Conservation (phyloP, 495 filamentous ascomycete genomes). For the Monascus purpureus region DNA sequence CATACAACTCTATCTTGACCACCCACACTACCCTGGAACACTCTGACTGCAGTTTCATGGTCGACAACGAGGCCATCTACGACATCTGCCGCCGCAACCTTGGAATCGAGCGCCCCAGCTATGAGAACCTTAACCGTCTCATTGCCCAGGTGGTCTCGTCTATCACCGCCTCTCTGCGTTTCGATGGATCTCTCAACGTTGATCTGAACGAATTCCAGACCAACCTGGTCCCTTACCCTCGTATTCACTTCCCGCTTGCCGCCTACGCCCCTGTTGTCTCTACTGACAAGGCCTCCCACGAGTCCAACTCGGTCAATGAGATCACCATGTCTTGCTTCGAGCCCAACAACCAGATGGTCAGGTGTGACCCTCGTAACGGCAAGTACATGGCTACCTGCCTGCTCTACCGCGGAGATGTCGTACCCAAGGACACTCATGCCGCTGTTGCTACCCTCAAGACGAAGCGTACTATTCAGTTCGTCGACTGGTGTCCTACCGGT, state of each 20-base stretch:
- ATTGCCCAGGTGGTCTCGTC: conserved; percentile 98
- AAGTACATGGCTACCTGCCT: conserved; percentile 99
- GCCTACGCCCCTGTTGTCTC: conserved; percentile 93
- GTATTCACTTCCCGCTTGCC: conserved; percentile 97
- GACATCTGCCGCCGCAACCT: conserved; percentile 98
- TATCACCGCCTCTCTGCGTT: conserved; percentile 95
- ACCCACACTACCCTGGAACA: conserved; percentile 99
- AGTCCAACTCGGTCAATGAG: conserved; percentile 59
- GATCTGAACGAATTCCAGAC: conserved; percentile 99
- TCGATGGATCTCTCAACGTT: conserved; percentile 97
- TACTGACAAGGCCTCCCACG: conserved; percentile 84
- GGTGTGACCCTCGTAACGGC: conserved; percentile 95
- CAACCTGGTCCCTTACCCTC: conserved; percentile 95
- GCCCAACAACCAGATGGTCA: conserved; percentile 93
- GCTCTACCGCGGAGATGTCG: conserved; percentile 95
- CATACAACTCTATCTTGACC: conserved; percentile 97
- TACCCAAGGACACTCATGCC: conserved; percentile 83
- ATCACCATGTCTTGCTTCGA: conserved; percentile 60
- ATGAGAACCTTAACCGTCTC: conserved; percentile 95
- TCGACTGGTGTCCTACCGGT: conserved; percentile 99
- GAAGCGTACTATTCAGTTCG: conserved; percentile 96
- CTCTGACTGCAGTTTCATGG: conserved; percentile 99
- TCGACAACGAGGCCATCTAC: conserved; percentile 99
- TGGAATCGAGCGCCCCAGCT: conserved; percentile 90
- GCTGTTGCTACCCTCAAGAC: conserved; percentile 95